Percentiles rank a stretch among this genome's conserved stretches.
These are phyloP conservation scores for Aspergillus thermomutatus DNA, from an alignment of 2,329 filamentous ascomycete genomes.

Conservation along the genomic window DNA sequence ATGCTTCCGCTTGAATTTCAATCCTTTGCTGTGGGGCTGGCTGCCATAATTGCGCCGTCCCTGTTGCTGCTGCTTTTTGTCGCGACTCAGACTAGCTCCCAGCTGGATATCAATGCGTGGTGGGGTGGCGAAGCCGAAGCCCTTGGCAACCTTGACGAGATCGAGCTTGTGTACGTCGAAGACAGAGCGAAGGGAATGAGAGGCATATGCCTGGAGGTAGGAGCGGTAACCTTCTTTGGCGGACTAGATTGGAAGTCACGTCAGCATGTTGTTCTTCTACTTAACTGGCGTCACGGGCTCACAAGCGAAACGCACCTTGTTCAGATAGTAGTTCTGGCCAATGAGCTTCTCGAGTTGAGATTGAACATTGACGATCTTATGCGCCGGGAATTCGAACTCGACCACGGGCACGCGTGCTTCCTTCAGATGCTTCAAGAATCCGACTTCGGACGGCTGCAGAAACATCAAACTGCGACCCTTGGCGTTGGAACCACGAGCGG, in stretches of 20 bases:
- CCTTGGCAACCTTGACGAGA: slow-evolving; percentile 77
- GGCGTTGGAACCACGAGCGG: slow-evolving; percentile 76
- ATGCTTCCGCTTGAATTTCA: slow-evolving; percentile 52
- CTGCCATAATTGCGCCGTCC: slow-evolving; percentile 71
- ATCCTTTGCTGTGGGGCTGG: slow-evolving; percentile 61
- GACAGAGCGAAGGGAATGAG: slow-evolving; percentile 75
- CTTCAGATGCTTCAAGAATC: slow-evolving; percentile 88
- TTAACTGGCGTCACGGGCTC: not conserved
- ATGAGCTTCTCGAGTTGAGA: slow-evolving; percentile 93
- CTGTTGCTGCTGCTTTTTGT: slow-evolving; percentile 61
- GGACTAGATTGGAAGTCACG: slow-evolving; percentile 40
- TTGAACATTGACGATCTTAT: slow-evolving; percentile 88
- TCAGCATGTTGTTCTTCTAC: not conserved
- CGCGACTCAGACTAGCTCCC: slow-evolving; percentile 70
- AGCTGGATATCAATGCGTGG: slow-evolving; percentile 76
- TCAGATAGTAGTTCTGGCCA: slow-evolving; percentile 92
- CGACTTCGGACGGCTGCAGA: slow-evolving; percentile 85
- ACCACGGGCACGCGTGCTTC: slow-evolving; percentile 88
- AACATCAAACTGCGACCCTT: slow-evolving; percentile 92
- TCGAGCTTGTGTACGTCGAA: slow-evolving; percentile 83
- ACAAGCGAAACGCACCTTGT: slow-evolving; percentile 59
- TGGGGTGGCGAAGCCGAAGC: slow-evolving; percentile 74
- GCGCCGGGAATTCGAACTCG: slow-evolving; percentile 90
- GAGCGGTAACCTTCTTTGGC: slow-evolving; percentile 75
- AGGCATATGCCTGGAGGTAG: slow-evolving; percentile 93